phyloP scores from a whole-genome alignment of 306 rosid genomes.

The Dicorynia guianensis region DNA sequence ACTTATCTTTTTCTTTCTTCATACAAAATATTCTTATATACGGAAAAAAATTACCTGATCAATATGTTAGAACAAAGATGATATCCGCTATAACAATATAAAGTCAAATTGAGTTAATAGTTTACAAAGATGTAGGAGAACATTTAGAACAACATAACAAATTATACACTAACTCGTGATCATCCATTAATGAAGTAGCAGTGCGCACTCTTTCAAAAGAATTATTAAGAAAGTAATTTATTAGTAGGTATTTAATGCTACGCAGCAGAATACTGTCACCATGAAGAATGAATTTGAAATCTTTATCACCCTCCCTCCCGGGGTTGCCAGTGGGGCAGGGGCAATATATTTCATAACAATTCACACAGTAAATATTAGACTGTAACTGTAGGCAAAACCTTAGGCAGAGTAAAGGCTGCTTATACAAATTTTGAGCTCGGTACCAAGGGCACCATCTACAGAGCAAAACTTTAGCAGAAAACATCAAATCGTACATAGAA shows the following conservation, averaged over 20 bases:
- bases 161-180: neutral
- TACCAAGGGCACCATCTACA: slow-evolving; percentile 17
- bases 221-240: slow-evolving; percentile 18
- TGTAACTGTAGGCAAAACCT: slow-evolving; percentile 28
- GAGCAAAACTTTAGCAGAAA: slow-evolving; percentile 27
- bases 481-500: slow-evolving; percentile 25
- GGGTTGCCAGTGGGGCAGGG: neutral
- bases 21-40: neutral
- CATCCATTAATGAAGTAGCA: neutral
- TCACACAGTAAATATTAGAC: slow-evolving; percentile 22
- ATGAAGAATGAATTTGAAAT: slow-evolving; percentile 21
- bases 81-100: neutral
- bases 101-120: neutral
- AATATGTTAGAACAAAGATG: neutral
- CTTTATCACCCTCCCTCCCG: neutral
- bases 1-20: too few relatives aligned
- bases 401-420: neutral
- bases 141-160: neutral
- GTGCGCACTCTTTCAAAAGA: slow-evolving; percentile 11
- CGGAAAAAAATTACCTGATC: neutral
- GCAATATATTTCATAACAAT: neutral
- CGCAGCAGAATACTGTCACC: neutral
- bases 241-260: slow-evolving; percentile 6
- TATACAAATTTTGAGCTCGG: slow-evolving; percentile 15
- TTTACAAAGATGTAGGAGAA: neutral